Evolutionary conservation across 2,329 filamentous ascomycete genomes (phyloP), one percentile per base, ranked within the genome.

Genomic region (Passalora sequoiae): DNA sequence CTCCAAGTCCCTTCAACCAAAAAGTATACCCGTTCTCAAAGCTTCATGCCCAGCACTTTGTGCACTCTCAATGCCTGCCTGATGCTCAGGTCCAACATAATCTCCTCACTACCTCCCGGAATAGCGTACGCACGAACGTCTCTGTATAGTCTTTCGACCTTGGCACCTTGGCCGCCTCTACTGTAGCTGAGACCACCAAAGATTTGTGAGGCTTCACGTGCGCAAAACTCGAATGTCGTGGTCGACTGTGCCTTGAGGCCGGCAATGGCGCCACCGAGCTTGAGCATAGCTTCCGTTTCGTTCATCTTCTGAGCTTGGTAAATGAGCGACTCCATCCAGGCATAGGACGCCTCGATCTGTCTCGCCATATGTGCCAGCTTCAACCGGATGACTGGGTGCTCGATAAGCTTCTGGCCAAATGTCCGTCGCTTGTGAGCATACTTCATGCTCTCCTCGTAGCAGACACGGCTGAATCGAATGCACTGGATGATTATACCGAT

Each of bases 401-500:
- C 86, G 63, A 96, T 92, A 54, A 98, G 84, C 63, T 86, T 88
- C 78, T 95, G 92, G 73, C 89, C 89, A 61, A 98, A 98, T 1
- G 92, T 97, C 59, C 82, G 82, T 57, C 92, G 87, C 81, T 98
- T 98, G 80, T 92, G 86, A 50, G 89, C 89, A 71, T 96, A 98
- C 68, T 94, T 94, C 67, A 97, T 79, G 17, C 85, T 86, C 71
- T 98, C 92, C 66, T 97, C 91, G 74, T 88, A 95, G 77, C 89
- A 96, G 55, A 97, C 91, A 55, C 92, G 89, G 31, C 86, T 83
- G 78, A 98, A 97, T 61, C 92, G 89, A 54, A 96, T 68, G 61
- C 83, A 94, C 71, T 98, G 92, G 73, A 97, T 97, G 71, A 97
- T 89, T 69, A 98, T 97, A 51, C 92, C 92, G 58, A 98, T 89